Conservation (phyloP, 2,329 filamentous ascomycete species). For the Dothideomycetes sp. region DNA sequence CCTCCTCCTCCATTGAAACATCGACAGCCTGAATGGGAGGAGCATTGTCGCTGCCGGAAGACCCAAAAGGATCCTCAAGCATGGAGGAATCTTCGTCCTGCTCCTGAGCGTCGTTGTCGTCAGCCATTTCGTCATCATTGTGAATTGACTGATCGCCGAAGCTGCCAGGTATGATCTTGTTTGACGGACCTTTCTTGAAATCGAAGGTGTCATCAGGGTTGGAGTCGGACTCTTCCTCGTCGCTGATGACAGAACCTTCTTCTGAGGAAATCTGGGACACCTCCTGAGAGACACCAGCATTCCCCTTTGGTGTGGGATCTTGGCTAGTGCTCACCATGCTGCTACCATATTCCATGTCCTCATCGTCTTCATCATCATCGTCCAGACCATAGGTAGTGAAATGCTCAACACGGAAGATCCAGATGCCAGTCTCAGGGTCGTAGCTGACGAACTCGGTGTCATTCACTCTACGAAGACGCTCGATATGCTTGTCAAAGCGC, state of each 20-base stretch:
- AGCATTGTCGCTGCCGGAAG: constrained; percentile 9
- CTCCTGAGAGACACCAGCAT: constrained; percentile 12
- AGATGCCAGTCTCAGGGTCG: constrained; percentile 68
- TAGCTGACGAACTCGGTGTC: constrained; percentile 80
- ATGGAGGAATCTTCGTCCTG: constrained; percentile 42
- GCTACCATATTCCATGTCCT: constrained; percentile 12
- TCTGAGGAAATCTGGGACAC: constrained; percentile 20
- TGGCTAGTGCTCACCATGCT: constrained; percentile 3
- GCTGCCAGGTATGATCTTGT: constrained; percentile 70
- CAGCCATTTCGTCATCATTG: constrained; percentile 43
- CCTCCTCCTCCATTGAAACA: constrained; percentile 28
- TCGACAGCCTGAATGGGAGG: constrained; percentile 7
- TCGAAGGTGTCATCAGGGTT: constrained; percentile 47
- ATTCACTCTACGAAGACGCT: constrained; percentile 66
- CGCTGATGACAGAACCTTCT: constrained; percentile 29
- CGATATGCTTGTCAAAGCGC: constrained; percentile 70
- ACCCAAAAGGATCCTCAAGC: constrained; percentile 15
- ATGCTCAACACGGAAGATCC: constrained; percentile 90
- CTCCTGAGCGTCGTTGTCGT: constrained; percentile 37
- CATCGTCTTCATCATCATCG: constrained; percentile 52
- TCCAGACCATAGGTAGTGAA: constrained; percentile 93
- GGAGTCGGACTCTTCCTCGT: constrained; percentile 26
- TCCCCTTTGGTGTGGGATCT: constrained; percentile 15
- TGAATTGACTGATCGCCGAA: constrained; percentile 48
- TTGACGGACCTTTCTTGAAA: constrained; percentile 43